A percentile compares a stretch with the other conserved stretches of the same genome.
phyloP scores from a whole-genome alignment of 257 asterid genomes.

The Nicotiana paniculata region DNA sequence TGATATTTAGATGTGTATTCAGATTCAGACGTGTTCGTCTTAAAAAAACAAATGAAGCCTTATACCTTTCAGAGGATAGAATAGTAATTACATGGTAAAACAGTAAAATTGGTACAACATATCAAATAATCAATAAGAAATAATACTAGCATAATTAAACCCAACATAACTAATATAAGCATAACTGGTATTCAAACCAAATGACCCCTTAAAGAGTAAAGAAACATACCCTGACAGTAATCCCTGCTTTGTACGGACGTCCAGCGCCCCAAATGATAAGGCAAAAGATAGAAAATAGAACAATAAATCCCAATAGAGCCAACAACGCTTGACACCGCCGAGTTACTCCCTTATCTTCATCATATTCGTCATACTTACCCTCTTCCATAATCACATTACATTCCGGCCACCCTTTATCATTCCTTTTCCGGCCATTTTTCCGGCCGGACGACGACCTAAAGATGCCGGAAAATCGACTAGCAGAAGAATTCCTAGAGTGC shows the following conservation, averaged over 20 bases:
- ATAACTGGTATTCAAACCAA: no score
- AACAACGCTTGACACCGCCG: slow-evolving; percentile 70
- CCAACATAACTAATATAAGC: no score
- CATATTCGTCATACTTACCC: slow-evolving; percentile 74
- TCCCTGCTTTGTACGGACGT: slow-evolving; percentile 55
- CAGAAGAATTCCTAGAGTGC: slow-evolving; percentile 87
- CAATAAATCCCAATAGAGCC: slow-evolving; percentile 56
- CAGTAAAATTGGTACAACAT: no score
- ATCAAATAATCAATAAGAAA: no score
- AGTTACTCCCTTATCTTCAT: slow-evolving; percentile 51
- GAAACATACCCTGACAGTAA: slow-evolving; percentile 61
- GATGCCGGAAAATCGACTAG: slow-evolving; percentile 91
- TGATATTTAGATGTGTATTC: no score
- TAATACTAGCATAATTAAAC: no score
- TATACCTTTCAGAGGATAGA: no score
- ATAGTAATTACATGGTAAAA: no score
- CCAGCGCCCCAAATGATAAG: slow-evolving; percentile 94
- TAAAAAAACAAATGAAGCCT: no score
- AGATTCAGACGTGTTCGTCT: no score
- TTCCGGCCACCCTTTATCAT: slow-evolving; percentile 98
- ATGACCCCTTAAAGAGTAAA: background rate
- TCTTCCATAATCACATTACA: slow-evolving; percentile 86
- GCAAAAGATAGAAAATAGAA: slow-evolving; percentile 75
- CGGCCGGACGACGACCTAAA: slow-evolving; percentile 86
- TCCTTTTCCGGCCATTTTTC: slow-evolving; percentile 60